Evolutionary conservation across 441 rosid genomes (phyloP), one percentile per base, ranked within the genome.

Genomic region (Adansonia grandidieri): DNA sequence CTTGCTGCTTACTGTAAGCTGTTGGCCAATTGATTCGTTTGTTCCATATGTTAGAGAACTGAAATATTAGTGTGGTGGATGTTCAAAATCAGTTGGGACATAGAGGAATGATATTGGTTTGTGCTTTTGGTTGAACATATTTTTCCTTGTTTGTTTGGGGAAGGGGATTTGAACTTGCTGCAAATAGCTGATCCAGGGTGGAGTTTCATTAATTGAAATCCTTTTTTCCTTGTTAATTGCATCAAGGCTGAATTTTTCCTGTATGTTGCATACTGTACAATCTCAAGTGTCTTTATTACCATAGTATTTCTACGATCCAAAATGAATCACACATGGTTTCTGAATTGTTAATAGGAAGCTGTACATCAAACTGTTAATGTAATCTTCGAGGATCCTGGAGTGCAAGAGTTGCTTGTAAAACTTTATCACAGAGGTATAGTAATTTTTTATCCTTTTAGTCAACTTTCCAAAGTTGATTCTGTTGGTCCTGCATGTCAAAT

Each of bases 371-470:
- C 98, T 51, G 98, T 97, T 75, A 82, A 86, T 71, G 95, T 97
- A 79, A 91, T 97, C 84, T 95, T 97, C 86, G 98, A 93, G 88
- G 99, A 97, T 86, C 98, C 99, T 47, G 99, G 98, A 81, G 98
- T 97, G 84, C 92, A 93, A 82, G 97, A 93, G 80, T 83, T 97
- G 82, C 93, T 97, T 80, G 97, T 88, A 78, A 97, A 95, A 88
- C 92, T 95, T 83, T 97, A 95, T 88, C 98, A 91, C 15, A 93
- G 87, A 91, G 99, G 99, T 93, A 85, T 56, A 56, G 15, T 76
- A 44, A 48, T 24, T 42, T 82, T 68, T 53, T 2, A 32, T 64
- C 28, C 63, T 54, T 54, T 9, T 54, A 37, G 8, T 71, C 19
- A 14, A n/a, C 62, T 19, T 71, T n/a, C 37, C 48, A 48, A 69